Evolutionary conservation across 441 rosid species (phyloP).

Genomic region (Omphalea diandra): DNA sequence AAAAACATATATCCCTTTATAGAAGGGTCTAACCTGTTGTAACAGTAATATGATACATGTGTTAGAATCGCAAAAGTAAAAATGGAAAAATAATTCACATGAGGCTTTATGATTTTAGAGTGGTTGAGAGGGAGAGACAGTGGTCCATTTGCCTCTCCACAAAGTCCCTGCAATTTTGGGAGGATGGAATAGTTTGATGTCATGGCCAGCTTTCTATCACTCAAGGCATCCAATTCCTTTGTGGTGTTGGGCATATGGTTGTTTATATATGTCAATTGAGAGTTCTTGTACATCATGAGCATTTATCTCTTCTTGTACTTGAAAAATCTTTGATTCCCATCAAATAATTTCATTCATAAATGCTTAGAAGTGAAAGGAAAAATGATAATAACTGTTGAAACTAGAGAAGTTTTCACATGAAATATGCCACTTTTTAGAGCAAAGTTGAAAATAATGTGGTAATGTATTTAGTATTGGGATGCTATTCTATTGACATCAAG

Average conservation of each 20-base stretch:
- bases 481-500: neutral
- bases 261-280: neutral
- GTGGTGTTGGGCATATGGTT: neutral
- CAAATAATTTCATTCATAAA: conserved; percentile 3
- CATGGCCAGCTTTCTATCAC: conserved; percentile 6
- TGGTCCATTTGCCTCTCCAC: conserved; percentile 19
- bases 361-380: no score
- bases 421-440: neutral
- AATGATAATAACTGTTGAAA: no score
- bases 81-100: conserved; percentile 4
- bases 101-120: neutral
- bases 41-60: no score
- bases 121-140: conserved; percentile 1
- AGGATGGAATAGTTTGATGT: neutral
- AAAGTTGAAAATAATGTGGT: neutral
- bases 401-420: neutral
- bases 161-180: neutral
- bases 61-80: neutral
- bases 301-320: neutral
- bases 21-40: no score
- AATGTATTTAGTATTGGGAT: neutral
- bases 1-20: no score
- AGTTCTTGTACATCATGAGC: neutral
- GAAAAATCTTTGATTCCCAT: neutral
- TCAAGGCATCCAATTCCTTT: conserved; percentile 18